Percentiles rank a stretch among this genome's conserved stretches.
phyloP scores from a whole-genome alignment of 106 monocot genomes.

The Dendrobium nobile region DNA sequence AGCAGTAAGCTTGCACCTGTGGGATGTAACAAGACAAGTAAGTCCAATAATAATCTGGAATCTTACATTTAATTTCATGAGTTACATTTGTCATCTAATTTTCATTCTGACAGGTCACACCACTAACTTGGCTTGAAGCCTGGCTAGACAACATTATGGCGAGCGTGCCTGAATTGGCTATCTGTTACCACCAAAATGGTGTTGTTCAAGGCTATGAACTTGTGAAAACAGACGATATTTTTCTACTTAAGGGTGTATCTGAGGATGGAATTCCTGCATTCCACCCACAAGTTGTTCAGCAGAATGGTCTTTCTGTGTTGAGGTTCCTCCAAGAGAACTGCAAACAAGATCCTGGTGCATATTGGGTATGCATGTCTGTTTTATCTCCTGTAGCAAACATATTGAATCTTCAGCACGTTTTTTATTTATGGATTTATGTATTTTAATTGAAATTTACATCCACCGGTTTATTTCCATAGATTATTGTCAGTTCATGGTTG shows the following conservation, averaged over 20 bases:
- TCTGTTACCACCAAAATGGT: constrained; percentile 92
- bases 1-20: constrained; percentile 90
- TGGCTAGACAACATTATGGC: constrained; percentile 99
- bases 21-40: constrained; percentile 90
- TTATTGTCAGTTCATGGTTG: not conserved
- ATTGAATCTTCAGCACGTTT: not conserved
- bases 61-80: constrained; percentile 1
- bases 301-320: constrained; percentile 90
- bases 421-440: not conserved
- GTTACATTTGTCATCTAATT: not conserved
- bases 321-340: constrained; percentile 94
- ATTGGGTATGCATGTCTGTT: constrained; percentile 59
- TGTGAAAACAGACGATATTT: constrained; percentile 93
- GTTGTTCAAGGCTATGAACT: constrained; percentile 99
- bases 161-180: constrained; percentile 89
- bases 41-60: not conserved
- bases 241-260: constrained; percentile 87
- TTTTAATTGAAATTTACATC: not conserved
- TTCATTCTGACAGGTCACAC: constrained; percentile 64
- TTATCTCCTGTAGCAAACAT: not conserved
- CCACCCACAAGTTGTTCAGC: constrained; percentile 96
- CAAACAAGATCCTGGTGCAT: constrained; percentile 98
- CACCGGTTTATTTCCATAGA: not conserved
- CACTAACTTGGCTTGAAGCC: constrained; percentile 96
- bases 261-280: constrained; percentile 95